Evolutionary conservation across 2,329 filamentous ascomycete genomes (phyloP), one percentile per base, ranked within the genome.

Genomic region (Westerdykella ornata): DNA sequence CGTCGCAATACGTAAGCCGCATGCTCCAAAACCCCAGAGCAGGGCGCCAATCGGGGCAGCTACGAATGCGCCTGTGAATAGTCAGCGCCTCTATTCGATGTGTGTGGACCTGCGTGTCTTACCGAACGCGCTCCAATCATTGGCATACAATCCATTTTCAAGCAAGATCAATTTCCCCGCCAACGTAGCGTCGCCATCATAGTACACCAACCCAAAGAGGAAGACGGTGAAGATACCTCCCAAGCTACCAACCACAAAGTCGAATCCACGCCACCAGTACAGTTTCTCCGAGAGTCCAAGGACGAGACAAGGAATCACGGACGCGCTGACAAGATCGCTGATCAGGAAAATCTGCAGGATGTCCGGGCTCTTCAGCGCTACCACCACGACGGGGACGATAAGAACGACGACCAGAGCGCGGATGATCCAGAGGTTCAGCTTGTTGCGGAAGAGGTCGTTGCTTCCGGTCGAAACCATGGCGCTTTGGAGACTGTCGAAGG

Each of bases 401-500:
- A 89, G 56, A 13, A 85, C 59, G 1, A 90, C 77, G 18, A 92
- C 85, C 31, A 72, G 72, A 14, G 59, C 73, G 35, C 86, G 82
- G 52, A 90, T 83, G 63, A 73, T 77, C 78, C 84, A 85, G 49
- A 89, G 77, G 56, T 81, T 82, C 42, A 92, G 77, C 45, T 76
- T 78, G 73, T 92, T 92, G 54, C 85, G 81, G 75, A 90, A 90
- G 12, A 92, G 67, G 60, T 92, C 86, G 69, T 90, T 90, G 51
- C 83, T 88, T 12, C 82, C 84, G 0, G 84, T 85, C n/a, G 83
- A 87, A 6, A 90, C 82, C 82, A 92, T 88, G 52, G 86, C 84
- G 2, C 81, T 84, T 66, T 90, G 87, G 29, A 90, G 73, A 47
- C 77, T 84, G 70, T 92, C 86, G 49, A 92, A 90, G 0, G 85